These are phyloP conservation scores for Coniochaeta sp. DNA, from an alignment of 2,329 filamentous ascomycete species.

Conservation along the genomic window DNA sequence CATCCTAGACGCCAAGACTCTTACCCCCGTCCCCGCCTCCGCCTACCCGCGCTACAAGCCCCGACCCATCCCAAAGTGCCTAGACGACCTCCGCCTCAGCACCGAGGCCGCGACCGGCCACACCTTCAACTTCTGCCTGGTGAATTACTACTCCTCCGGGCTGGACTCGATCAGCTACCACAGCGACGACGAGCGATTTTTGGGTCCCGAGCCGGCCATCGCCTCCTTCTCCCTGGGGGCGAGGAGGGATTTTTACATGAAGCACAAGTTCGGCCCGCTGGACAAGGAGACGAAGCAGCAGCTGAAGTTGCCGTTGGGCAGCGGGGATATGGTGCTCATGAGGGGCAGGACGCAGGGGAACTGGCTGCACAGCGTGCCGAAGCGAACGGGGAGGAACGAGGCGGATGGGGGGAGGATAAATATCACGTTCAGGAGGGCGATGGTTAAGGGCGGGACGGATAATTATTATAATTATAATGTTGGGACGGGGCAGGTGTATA, in stretches of 20 bases:
- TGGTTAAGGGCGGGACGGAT: conserved; percentile 66
- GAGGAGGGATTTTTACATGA: conserved; percentile 68
- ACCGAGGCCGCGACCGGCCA: conserved; percentile 62
- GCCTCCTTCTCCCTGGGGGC: conserved; percentile 70
- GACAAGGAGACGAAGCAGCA: conserved; percentile 26
- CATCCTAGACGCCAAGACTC: conserved; percentile 36
- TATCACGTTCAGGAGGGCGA: conserved; percentile 68
- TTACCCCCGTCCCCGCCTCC: conserved; percentile 42
- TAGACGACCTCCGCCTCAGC: conserved; percentile 54
- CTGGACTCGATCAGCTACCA: conserved; percentile 74
- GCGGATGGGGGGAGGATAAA: conserved; percentile 63
- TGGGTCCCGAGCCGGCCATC: conserved; percentile 63
- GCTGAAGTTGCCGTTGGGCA: conserved; percentile 47
- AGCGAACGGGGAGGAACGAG: conserved; percentile 57
- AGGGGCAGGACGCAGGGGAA: conserved; percentile 64
- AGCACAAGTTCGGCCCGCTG: conserved; percentile 58
- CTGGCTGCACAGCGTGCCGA: conserved; percentile 75
- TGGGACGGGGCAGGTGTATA: conserved; percentile 59
- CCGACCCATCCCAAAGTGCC: conserved; percentile 63
- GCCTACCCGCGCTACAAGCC: conserved; percentile 50
- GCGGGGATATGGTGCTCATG: conserved; percentile 78
- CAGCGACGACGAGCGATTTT: conserved; percentile 72
- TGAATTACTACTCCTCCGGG: conserved; percentile 78
- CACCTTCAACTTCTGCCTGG: conserved; percentile 70
- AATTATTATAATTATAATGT: conserved; percentile 86